Base-by-base conservation (phyloP, 179 eudicot species). In the Corrigiola litoralis region DNA sequence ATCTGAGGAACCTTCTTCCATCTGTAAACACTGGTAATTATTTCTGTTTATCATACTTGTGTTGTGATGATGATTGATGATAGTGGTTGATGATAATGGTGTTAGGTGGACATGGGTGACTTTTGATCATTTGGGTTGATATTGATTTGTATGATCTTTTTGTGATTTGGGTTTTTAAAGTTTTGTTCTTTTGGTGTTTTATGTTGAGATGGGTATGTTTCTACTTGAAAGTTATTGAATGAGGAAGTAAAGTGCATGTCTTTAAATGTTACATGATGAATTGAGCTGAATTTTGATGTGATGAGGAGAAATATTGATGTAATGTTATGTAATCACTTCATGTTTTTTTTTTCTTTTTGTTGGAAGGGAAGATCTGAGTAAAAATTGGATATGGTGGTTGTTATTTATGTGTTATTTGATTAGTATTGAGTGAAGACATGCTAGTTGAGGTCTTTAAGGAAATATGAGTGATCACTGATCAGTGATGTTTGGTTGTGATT, bases 1-100 rank as follows among this genome's bases (percentile, higher is more conserved):
- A 41, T 58, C 74, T 9, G 79, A 77, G 41, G 81, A 77, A 63
- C 41, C 68, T 45, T 46, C 79, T 57, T 70, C 58, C 69, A 63
- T 77, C 49, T 80, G 84, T 66, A 66, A 6, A 25, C 84, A 77
- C 79, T 80, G 84, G 84, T 80, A 72, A 51, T 55, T 4, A 54
- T 63, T 3, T 52, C 34, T 18, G 31, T 23, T 21, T 13, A n/a
- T 12, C 55, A 3, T 7, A 5, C 25, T 6, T 45, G 4, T 0
- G 61, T 38, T 34, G 28, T 28, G 1, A 3, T 58, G 13, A 6
- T n/a, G n/a, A n/a, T n/a, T n/a, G n/a, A n/a, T n/a, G n/a, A n/a
- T n/a, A n/a, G n/a, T n/a, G n/a, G n/a, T n/a, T n/a, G n/a, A n/a
- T n/a, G n/a, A n/a, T n/a, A n/a, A 32, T 38, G 14, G 12, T 59